Evolutionary conservation across 2,329 filamentous ascomycete species (phyloP).

Genomic region (Zymoseptoria crescenta): DNA sequence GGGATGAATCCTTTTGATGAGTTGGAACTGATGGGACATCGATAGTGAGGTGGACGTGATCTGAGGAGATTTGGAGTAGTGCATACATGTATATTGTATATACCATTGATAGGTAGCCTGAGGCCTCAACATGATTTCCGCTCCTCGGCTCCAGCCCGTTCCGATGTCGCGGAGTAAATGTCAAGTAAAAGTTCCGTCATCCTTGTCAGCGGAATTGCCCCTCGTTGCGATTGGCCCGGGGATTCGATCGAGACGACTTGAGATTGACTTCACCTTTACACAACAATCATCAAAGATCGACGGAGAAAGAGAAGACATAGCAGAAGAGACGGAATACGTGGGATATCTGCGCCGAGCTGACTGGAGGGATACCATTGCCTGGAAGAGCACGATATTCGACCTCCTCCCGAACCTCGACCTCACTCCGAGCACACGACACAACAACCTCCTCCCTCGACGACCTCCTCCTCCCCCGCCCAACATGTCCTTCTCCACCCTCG

Average conservation of each 20-base stretch:
- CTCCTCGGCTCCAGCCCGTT: not conserved
- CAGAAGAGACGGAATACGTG: not conserved
- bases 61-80: not conserved
- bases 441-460: not conserved
- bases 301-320: not conserved
- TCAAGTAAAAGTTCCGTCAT: not conserved
- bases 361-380: not conserved
- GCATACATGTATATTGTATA: not conserved
- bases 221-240: not conserved
- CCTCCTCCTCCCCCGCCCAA: slow-evolving; percentile 1
- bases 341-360: not conserved
- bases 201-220: not conserved
- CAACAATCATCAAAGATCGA: not conserved
- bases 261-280: not conserved
- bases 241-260: not conserved
- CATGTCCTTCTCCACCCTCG: slow-evolving; percentile 48
- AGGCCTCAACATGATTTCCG: not conserved
- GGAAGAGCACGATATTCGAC: not conserved
- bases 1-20: slow-evolving; percentile 9
- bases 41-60: slow-evolving; percentile 6
- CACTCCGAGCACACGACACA: not conserved
- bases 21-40: slow-evolving; percentile 23
- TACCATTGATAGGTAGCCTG: not conserved
- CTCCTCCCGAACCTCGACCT: not conserved
- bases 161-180: not conserved